Base-by-base conservation (phyloP, 257 asterid genomes). In the Eucommia ulmoides region DNA sequence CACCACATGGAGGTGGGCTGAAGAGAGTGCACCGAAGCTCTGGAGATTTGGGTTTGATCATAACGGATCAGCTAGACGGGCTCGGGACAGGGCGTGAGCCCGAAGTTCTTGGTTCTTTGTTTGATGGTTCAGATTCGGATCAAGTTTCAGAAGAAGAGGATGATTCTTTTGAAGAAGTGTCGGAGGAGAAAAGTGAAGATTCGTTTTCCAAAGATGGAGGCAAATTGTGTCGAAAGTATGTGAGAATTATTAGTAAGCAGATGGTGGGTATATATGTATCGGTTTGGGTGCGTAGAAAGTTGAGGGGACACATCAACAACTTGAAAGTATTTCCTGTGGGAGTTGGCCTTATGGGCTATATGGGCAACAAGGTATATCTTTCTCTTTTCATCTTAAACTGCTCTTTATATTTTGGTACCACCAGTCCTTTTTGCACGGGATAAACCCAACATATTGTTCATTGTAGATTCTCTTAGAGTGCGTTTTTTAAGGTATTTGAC, bases 201-300 rank as follows among this genome's bases (percentile, higher is more conserved):
- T 22, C 29, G 41, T 29, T 24, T 41, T 22, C 41, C 16, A 55
- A 54, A 38, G 63, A 58, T 46, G 33, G 56, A 21, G 62, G 49
- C 10, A 63, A 75, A 46, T 53, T 68, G 7, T 70, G 54, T n/a
- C 84, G 70, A 14, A 66, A 35, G 53, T 88, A 82, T 35, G 86
- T 80, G 17, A 67, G 97, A 50, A 78, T 88, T 45, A 93, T 88
- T 66, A 82, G 97, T 53, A 88, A 84, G 78, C 97, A 88, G 74
- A 88, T 88, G 97, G 95, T 88, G 22, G 97, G 97, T n/a, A 84
- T 88, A 64, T 84, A 88, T 33, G 77, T 88, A 22, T 88, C 97
- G 0, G 73, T 88, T 21, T 88, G 97, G 97, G 93, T 84, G 9
- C 76, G 76, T 2, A 66, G 79, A 68, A 73, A 77, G 64, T 61